Evolutionary conservation across 352 stramenopile genomes (phyloP), one percentile per base, ranked within the genome.

Genomic region (Blastocystis sp.): DNA sequence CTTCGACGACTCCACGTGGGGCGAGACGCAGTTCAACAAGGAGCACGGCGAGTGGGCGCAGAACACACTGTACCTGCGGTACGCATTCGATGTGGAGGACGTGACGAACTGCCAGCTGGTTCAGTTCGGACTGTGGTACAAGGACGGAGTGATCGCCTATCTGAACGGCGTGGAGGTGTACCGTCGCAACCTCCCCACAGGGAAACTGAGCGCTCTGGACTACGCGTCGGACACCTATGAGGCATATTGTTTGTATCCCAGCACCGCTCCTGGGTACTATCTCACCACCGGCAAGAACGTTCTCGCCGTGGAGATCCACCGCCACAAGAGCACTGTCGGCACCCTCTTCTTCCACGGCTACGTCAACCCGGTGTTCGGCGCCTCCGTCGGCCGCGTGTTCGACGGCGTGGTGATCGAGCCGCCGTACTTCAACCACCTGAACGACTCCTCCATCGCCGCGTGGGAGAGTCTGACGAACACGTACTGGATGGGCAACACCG

Each of bases 141-240:
- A 66, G 40, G 74, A 84, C 53, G 74, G 74, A 21, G 21, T 84
- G 5, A 56, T 69, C 9, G 34, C 64, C 3, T 84, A 84, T 74
- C 62, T 67, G n/a, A 84, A 84, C 48, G 74, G 45, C 19, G 28
- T 34, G 19, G 48, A 66, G 41, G 74, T 84, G 34, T 84, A 84
- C 48, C 48, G 41, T 45, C 40, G 62, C 40, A 84, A 84, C 48
- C 19, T 84, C 3, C 43, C 43, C 28, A 7, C 59, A 1, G 10
- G 52, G 38, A 14, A 34, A 5, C 4, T 48, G 28, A 10, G 17
- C 40, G 19, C 28, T 28, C 28, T 34, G 7, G 64, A 38, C n/a
- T 45, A 10, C 0, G 74, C 74, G 1, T 41, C 3, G 19, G 1
- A 3, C 21, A 62, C 34, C 3, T 84, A 65, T 34, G 74, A 78